Percentiles rank a stretch among this genome's conserved stretches.
These are phyloP conservation scores for Bacterosira constricta DNA, from an alignment of 108 stramenopile genomes.

Conservation along the genomic window DNA sequence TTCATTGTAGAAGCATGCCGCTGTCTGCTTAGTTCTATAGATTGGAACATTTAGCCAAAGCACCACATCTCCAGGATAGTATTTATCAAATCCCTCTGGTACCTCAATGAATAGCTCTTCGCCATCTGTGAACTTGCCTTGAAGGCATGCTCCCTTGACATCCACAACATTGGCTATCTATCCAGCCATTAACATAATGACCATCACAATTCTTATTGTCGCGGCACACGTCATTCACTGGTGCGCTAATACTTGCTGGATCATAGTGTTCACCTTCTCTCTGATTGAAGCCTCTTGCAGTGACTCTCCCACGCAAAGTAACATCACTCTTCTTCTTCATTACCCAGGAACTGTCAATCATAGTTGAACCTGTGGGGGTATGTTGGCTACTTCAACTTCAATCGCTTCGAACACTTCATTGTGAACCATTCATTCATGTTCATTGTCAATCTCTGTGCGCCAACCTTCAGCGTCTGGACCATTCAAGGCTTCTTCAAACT, in stretches of 20 bases:
- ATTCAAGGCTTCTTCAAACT: no score
- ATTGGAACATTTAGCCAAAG: no score
- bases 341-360: no score
- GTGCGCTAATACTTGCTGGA: constrained; percentile 8
- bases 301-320: not conserved
- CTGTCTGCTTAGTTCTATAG: no score
- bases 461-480: not conserved
- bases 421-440: not conserved
- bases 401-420: not conserved
- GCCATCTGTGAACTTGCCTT: no score
- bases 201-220: constrained; percentile 5
- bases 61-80: not conserved
- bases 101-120: no score
- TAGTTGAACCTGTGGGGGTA: no score
- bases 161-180: not conserved
- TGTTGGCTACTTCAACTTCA: not conserved
- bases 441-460: not conserved
- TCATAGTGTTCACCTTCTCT: no score
- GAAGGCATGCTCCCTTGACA: no score
- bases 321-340: constrained; percentile 19
- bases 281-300: constrained; percentile 21
- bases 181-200: not conserved
- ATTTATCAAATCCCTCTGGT: not conserved
- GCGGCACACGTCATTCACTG: constrained; percentile 18
- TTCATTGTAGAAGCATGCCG: no score